Evolutionary conservation across 306 rosid species (phyloP).

Genomic region (Medicago lupulina): DNA sequence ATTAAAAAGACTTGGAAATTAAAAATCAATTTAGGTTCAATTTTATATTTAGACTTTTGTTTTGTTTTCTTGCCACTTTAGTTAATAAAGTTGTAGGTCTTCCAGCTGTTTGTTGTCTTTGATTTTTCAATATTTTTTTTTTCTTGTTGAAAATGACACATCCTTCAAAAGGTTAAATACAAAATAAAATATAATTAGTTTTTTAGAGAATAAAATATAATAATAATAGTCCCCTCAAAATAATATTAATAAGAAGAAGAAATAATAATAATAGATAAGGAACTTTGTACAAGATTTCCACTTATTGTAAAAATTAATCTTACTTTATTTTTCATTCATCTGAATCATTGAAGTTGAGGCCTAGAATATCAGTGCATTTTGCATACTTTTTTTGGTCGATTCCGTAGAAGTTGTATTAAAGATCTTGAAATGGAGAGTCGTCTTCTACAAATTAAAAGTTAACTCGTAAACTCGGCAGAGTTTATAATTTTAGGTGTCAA

Average conservation of each 20-base stretch:
- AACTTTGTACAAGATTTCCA: neutral
- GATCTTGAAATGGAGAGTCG: neutral
- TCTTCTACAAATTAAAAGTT: too few species aligned
- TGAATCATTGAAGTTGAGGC: neutral
- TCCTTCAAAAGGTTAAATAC: constrained; percentile 2
- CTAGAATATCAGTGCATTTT: neutral
- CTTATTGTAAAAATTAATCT: too few species aligned
- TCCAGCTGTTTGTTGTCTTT: constrained; percentile 18
- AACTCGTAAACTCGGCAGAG: too few species aligned
- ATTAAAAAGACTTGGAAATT: constrained; percentile 57
- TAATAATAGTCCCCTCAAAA: neutral
- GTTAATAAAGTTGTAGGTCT: constrained; percentile 4
- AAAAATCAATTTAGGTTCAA: constrained; percentile 22
- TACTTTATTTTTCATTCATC: neutral
- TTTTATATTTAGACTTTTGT: constrained; percentile 9
- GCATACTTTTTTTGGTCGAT: neutral
- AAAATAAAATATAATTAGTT: constrained; percentile 8
- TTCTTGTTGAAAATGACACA: constrained; percentile 1
- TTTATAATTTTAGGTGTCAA: too few species aligned
- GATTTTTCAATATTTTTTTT: neutral
- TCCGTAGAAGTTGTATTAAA: neutral
- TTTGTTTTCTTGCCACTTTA: constrained; percentile 1
- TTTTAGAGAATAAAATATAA: neutral
- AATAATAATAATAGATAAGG: neutral
- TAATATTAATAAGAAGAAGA: neutral